Conservation (phyloP, 208 protist genomes). For the Acanthamoeba culbertsoni region DNA sequence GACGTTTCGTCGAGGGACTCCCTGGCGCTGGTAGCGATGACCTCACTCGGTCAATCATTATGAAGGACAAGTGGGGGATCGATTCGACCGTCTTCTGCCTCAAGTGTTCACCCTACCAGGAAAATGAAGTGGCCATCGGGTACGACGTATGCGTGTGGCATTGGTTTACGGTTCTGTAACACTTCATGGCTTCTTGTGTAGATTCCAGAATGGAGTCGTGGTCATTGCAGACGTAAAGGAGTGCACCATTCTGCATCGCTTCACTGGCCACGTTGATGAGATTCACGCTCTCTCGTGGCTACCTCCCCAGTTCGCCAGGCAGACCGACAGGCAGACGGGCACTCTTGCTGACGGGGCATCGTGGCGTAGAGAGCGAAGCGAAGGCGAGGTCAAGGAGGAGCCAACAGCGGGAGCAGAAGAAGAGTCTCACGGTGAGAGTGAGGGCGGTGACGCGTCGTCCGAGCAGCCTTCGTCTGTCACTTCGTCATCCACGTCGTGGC, state of each 20-base stretch:
- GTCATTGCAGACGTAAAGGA: neutral
- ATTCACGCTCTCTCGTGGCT: constrained; percentile 39
- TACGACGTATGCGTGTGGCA: neutral
- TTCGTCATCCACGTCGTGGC: neutral
- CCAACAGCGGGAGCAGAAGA: neutral
- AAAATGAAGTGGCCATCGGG: neutral
- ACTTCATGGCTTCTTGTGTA: neutral
- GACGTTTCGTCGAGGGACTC: neutral
- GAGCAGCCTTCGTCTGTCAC: neutral
- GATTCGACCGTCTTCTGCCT: neutral
- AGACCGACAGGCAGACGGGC: neutral
- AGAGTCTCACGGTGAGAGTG: neutral
- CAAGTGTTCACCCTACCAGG: constrained; percentile 18
- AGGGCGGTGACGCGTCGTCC: neutral
- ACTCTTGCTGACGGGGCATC: neutral
- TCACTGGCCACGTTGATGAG: constrained; percentile 45
- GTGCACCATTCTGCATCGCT: neutral
- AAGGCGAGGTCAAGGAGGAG: neutral
- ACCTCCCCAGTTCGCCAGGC: neutral
- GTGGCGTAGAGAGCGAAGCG: neutral
- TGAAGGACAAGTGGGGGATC: constrained; percentile 16
- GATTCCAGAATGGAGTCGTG: constrained; percentile 44
- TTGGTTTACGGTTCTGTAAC: no score
- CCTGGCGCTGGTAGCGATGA: neutral
- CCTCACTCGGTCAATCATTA: neutral